These are phyloP conservation scores for Ulmus americana DNA, from an alignment of 331 rosid genomes.

Conservation along the genomic window DNA sequence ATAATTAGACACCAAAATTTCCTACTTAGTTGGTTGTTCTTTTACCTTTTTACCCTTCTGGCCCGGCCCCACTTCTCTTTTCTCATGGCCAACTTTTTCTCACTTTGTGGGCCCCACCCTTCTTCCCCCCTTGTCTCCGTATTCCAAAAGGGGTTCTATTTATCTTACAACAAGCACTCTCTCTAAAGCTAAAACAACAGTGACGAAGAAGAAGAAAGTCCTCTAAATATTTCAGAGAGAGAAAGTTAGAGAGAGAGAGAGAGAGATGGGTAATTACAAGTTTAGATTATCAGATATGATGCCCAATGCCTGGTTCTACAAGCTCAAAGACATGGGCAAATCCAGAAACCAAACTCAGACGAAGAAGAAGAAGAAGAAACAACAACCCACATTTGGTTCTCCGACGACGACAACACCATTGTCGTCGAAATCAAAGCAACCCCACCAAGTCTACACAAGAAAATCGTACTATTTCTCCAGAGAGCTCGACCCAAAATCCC, in stretches of 20 bases:
- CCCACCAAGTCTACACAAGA: conserved; percentile 42
- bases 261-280: conserved; percentile 63
- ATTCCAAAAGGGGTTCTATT: conserved; percentile 29
- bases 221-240: not conserved
- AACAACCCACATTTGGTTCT: conserved; percentile 9
- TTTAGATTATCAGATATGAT: conserved; percentile 80
- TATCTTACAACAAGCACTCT: conserved; percentile 5
- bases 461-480: conserved; percentile 83
- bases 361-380: conserved; percentile 31
- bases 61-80: conserved; percentile 22
- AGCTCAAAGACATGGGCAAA: conserved; percentile 59
- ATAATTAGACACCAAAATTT: conserved; percentile 1
- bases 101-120: conserved; percentile 43
- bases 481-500: conserved; percentile 34
- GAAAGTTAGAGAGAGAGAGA: conserved; percentile 4
- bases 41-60: conserved; percentile 2
- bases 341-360: conserved; percentile 34
- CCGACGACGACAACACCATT: conserved; percentile 24
- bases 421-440: conserved; percentile 22
- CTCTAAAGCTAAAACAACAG: too few species aligned
- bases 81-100: conserved; percentile 28
- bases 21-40: conserved; percentile 12
- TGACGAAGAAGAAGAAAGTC: too few species aligned
- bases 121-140: conserved; percentile 13
- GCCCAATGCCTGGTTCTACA: conserved; percentile 88